Evolutionary conservation across 495 filamentous ascomycete species (phyloP).

Genomic region (Penicillium canariense): DNA sequence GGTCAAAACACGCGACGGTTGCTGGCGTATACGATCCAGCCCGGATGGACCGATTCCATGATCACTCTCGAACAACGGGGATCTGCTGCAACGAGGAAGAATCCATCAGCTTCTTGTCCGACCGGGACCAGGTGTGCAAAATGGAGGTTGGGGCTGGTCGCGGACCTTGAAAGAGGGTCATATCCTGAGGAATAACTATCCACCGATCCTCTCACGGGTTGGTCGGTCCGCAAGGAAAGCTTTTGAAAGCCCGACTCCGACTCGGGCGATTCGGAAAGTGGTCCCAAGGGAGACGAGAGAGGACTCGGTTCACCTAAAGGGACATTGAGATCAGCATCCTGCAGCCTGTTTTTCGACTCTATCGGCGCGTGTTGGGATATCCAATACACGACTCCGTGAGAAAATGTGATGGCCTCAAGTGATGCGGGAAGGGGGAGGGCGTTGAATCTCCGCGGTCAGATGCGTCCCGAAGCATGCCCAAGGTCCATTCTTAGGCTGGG

Average conservation of each 20-base stretch:
- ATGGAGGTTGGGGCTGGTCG: not conserved
- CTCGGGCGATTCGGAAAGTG: constrained; percentile 44
- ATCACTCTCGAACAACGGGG: constrained; percentile 60
- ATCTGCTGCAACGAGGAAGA: constrained; percentile 49
- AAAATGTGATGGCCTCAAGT: constrained; percentile 17
- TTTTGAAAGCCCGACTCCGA: constrained; percentile 53
- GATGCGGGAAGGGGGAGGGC: constrained; percentile 12
- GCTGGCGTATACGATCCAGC: constrained; percentile 88
- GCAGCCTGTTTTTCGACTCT: constrained; percentile 7
- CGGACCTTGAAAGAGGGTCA: constrained; percentile 46
- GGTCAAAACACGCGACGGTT: constrained; percentile 61
- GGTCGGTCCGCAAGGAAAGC: constrained; percentile 46
- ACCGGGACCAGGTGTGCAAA: constrained; percentile 36
- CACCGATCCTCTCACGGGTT: constrained; percentile 41
- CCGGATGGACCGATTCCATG: constrained; percentile 68
- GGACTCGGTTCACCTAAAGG: constrained; percentile 46
- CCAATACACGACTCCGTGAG: constrained; percentile 5
- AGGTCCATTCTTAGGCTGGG: not conserved
- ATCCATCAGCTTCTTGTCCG: constrained; percentile 30
- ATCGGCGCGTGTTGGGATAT: constrained; percentile 9
- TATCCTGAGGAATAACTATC: constrained; percentile 43
- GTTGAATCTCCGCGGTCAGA: constrained; percentile 20
- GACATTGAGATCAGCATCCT: constrained; percentile 21
- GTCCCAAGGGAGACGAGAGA: constrained; percentile 45
- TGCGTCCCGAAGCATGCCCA: constrained; percentile 13